These are phyloP conservation scores for Ceratobasidium sp. DNA, from an alignment of 1,284 basidiomycete genomes.

Conservation along the genomic window DNA sequence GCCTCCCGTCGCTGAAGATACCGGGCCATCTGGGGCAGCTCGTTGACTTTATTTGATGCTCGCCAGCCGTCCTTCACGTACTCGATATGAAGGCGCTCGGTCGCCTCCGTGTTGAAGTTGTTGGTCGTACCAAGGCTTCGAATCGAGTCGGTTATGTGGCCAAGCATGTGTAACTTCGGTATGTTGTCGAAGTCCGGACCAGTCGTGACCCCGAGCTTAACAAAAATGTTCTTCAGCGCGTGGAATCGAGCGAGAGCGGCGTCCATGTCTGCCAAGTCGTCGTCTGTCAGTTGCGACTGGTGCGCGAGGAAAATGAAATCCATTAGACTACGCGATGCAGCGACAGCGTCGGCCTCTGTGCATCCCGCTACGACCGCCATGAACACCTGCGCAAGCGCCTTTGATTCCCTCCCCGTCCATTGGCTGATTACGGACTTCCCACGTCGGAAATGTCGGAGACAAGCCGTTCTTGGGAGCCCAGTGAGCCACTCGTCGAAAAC, in stretches of 20 bases:
- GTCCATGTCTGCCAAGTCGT: neutral
- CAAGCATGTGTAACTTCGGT: slow-evolving; percentile 34
- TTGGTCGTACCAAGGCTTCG: slow-evolving; percentile 29
- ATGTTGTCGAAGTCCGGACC: neutral
- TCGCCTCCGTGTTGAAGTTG: slow-evolving; percentile 35
- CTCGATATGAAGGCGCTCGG: too few relatives aligned
- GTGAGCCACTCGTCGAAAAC: slow-evolving; percentile 43
- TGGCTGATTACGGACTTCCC: slow-evolving; percentile 10
- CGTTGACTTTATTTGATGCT: slow-evolving; percentile 27
- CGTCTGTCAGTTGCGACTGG: neutral
- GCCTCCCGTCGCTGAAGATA: slow-evolving; percentile 18
- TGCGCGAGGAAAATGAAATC: slow-evolving; percentile 32
- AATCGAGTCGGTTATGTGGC: slow-evolving; percentile 33
- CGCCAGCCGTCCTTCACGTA: slow-evolving; percentile 29
- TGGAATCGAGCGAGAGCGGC: neutral
- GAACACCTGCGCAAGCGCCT: slow-evolving; percentile 29
- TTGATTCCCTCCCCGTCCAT: slow-evolving; percentile 37
- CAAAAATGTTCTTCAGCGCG: neutral
- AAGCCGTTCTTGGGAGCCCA: slow-evolving; percentile 29
- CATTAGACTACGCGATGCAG: slow-evolving; percentile 5
- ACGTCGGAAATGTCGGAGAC: neutral
- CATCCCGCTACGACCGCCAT: neutral
- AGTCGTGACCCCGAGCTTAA: neutral
- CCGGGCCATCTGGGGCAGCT: slow-evolving; percentile 24
- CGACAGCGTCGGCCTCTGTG: neutral